Evolutionary conservation across 495 filamentous ascomycete genomes (phyloP), one percentile per base, ranked within the genome.

Genomic region (Lepidopterella palustris): DNA sequence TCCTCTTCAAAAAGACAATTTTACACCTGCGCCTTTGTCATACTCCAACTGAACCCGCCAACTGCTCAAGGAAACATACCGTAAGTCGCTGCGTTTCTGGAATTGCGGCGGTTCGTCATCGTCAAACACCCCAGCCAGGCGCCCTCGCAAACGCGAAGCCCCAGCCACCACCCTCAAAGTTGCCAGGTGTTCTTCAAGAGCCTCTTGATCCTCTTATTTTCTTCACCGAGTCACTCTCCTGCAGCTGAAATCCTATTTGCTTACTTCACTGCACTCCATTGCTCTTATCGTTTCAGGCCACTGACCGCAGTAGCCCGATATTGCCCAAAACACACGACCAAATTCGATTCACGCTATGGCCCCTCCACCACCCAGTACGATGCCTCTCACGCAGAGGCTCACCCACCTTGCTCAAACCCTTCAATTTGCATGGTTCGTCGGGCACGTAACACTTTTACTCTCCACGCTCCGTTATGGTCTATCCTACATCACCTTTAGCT

Each of bases 341-440:
- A 24, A 24, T 8, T 27, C 32, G 49, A 31, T 32, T 27, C 56
- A 39, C 63, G 51, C 39, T 53, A 95, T 93, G 89, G 86, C 89
- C 74, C 88, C 88, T 77, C 88, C 87, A 72, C 88, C 88, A 64
- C 75, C 87, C 26, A 77, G 83, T 21, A 81, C 77, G 62, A 68
- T 87, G 77, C 86, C 90, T 69, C 78, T 95, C 62, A 67, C 71
- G 65, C 84, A 95, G 73, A 82, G 92, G 71, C 72, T 96, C 47
- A 74, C 87, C 67, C 77, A 80, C 60, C 77, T 97, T 54, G 90
- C 84, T 45, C 83, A 93, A 70, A 97, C 92, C 26, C 78, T 97
- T 57, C 92, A 97, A 72, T 87, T 87, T 70, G 84, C 76, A 55
- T 97, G 93, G 93, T 98, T 98, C 67, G 77, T 84, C 64, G 93